Base-by-base conservation (phyloP, 1,139 yeast species). In the Yamadazyma sp. region DNA sequence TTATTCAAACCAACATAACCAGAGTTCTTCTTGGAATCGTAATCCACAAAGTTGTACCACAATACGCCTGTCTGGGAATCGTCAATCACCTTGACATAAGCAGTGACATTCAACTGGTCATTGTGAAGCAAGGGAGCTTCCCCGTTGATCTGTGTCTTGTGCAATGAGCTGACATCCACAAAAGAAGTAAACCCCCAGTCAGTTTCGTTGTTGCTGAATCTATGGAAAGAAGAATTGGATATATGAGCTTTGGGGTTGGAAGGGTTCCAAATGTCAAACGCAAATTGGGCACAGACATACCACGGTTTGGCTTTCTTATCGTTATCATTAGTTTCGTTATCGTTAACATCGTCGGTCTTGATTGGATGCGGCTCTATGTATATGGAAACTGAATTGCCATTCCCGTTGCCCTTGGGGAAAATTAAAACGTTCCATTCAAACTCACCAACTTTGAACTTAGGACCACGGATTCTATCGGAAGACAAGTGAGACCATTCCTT, bases 121-220 rank as follows among this genome's bases (percentile, higher is more conserved):
- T 78, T 77, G 39, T 75, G 79, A 44, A 84, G 65, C 30, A 87
- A 52, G 1, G 56, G 50, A 13, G 55, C 24, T 14, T 33, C 35
- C 3, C 38, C 38, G 21, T 29, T 14, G 7, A 30, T 18, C 12
- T 34, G 27, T 2, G 42, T 35, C 15, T 29, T 36, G 23, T 38
- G 33, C 23, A 40, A 33, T 1, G 37, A 22, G 18, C 28, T 73
- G 14, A 78, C 55, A 39, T 85, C 92, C 28, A 80, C 67, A 52
- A 89, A 82, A 40, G 82, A 80, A 6, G 90, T 78, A 59, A 92
- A 92, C 22, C 99, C 99, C 99, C 99, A 92, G 61, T 92, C 98
- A 2, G 88, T 76, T 43, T 87, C 96, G 38, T 73, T 71, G 13
- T 79, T 69, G 51, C 72, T 80, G 62, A 88, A 92, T 45, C 98